A percentile compares a stretch with the other conserved stretches of the same genome.
Evolutionary conservation across 768 basidiomycete genomes (phyloP).

Genomic region (Mycena metata): DNA sequence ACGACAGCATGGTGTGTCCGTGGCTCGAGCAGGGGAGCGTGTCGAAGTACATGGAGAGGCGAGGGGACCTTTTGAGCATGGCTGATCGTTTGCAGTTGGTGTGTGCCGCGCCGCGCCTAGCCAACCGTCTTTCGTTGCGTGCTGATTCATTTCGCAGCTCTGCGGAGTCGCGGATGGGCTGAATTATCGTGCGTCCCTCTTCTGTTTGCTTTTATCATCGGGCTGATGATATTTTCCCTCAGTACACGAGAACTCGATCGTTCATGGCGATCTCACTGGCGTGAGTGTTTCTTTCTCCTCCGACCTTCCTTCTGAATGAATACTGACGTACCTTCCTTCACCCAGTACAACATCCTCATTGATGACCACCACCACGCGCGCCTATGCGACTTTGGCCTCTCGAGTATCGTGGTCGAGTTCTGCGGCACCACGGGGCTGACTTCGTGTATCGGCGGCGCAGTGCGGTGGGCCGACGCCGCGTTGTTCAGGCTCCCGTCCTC

Average conservation of each 20-base stretch:
- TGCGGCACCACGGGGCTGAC: conserved; percentile 47
- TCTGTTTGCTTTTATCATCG: background rate
- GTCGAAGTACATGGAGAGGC: conserved; percentile 53
- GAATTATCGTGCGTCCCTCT: conserved; percentile 46
- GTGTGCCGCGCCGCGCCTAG: conserved; percentile 35
- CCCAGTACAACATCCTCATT: conserved; percentile 62
- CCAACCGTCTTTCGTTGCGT: background rate
- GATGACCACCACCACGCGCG: conserved; percentile 56
- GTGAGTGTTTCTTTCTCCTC: conserved; percentile 44
- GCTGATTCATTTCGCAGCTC: conserved; percentile 45
- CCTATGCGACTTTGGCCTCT: conserved; percentile 63
- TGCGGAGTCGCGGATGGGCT: conserved; percentile 56
- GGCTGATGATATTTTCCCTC: background rate
- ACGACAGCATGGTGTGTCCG: conserved; percentile 56
- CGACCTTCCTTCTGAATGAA: background rate
- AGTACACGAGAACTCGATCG: conserved; percentile 56
- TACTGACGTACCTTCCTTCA: conserved; percentile 23
- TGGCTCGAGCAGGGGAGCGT: conserved; percentile 58
- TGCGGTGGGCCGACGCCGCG: conserved; percentile 62
- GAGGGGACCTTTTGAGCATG: conserved; percentile 52
- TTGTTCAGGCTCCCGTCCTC: conserved; percentile 46
- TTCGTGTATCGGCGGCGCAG: conserved; percentile 58
- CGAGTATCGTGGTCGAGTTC: conserved; percentile 53
- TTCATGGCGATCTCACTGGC: conserved; percentile 60
- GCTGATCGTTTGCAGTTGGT: conserved; percentile 53